A percentile compares a stretch with the other conserved stretches of the same genome.
Conservation (phyloP, 257 asterid genomes). For the Capsicum pubescens region DNA sequence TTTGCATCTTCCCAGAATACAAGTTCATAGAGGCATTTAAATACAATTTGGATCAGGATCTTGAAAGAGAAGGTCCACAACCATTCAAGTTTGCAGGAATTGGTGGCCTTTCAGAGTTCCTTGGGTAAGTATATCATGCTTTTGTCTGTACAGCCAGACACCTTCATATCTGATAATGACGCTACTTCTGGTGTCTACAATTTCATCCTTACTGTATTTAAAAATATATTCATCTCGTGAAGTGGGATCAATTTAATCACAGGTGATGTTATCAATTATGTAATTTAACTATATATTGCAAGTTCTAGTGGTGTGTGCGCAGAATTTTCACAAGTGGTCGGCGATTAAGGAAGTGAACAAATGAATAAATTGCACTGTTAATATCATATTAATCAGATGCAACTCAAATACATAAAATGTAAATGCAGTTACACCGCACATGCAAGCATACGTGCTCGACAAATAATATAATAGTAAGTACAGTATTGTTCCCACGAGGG, state of each 20-base stretch:
- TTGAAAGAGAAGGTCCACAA: slow-evolving; percentile 88
- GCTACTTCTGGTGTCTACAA: slow-evolving; percentile 20
- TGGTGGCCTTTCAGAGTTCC: slow-evolving; percentile 94
- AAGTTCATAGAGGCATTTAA: background rate
- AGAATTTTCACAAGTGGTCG: background rate
- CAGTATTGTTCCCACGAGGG: background rate
- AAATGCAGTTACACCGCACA: background rate
- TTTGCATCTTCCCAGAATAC: background rate
- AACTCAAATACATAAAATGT: background rate
- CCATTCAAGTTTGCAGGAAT: slow-evolving; percentile 96
- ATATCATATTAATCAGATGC: background rate
- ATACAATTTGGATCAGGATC: slow-evolving; percentile 62
- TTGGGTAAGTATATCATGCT: slow-evolving; percentile 61
- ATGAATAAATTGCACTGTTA: background rate
- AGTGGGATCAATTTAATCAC: background rate
- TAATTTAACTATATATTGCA: background rate
- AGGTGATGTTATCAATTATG: slow-evolving; percentile 18
- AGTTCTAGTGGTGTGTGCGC: background rate
- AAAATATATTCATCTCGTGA: background rate
- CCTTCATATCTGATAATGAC: slow-evolving; percentile 8
- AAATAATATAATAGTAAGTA: background rate
- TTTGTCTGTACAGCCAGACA: slow-evolving; percentile 16
- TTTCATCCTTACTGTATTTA: background rate
- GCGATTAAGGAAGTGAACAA: background rate
- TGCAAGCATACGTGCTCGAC: background rate